phyloP scores from a whole-genome alignment of 495 filamentous ascomycete genomes.

The Astrocystis sublimbata region DNA sequence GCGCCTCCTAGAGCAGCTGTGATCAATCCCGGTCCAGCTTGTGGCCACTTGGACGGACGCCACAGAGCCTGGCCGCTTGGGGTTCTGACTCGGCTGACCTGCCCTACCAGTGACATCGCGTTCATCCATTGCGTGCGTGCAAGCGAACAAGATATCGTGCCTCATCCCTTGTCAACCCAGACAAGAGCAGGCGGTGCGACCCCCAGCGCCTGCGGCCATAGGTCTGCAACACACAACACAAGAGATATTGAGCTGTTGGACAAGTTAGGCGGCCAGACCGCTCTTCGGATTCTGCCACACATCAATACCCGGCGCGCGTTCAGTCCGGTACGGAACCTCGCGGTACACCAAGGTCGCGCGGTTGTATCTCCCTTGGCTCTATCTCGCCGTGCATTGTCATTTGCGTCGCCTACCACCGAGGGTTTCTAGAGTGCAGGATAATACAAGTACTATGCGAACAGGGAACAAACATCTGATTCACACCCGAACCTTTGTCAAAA shows the following conservation, averaged over 20 bases:
- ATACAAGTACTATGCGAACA: constrained; percentile 45
- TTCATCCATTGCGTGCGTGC: not conserved
- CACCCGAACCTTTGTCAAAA: constrained; percentile 40
- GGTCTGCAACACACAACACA: too few relatives aligned
- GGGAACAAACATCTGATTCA: constrained; percentile 38
- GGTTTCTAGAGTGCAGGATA: not conserved
- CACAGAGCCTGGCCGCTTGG: not conserved
- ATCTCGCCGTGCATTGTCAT: constrained; percentile 1
- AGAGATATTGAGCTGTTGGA: constrained; percentile 28
- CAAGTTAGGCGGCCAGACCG: constrained; percentile 31
- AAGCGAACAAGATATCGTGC: not conserved
- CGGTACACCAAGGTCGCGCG: not conserved
- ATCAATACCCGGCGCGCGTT: constrained; percentile 13
- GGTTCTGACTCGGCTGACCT: not conserved
- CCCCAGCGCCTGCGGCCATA: not conserved
- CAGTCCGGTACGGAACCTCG: constrained; percentile 13
- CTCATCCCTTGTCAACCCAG: not conserved
- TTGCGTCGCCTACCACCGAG: constrained; percentile 9
- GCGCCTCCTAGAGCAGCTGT: not conserved
- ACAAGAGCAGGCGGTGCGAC: constrained; percentile 7
- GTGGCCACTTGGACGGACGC: constrained; percentile 1
- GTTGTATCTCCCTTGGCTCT: constrained; percentile 5
- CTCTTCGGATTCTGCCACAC: constrained; percentile 25
- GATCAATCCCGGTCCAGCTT: not conserved
- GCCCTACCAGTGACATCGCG: not conserved